Evolutionary conservation across 208 protist genomes (phyloP), one percentile per base, ranked within the genome.

Genomic region (Leishmania braziliensis): DNA sequence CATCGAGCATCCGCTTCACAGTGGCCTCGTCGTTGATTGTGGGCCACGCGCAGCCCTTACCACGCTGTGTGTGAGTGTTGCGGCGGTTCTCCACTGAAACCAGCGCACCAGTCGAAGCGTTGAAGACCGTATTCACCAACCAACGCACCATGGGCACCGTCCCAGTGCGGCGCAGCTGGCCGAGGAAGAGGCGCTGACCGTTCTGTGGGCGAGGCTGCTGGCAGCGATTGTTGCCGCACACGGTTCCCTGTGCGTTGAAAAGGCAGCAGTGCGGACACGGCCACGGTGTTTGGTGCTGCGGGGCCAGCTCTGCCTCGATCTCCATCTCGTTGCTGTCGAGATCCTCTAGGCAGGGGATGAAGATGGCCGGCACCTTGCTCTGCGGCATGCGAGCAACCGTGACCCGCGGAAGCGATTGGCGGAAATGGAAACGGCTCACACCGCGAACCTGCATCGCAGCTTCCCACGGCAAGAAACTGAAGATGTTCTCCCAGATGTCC

Each of bases 11-110:
- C 43, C 79, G 78, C 56, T 80, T 53, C 43, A 84, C 87, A 16
- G 88, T 86, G 62, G 69, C 79, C 6, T 88, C 77, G 53, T 86
- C 85, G 66, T 63, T 36, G n/a, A 96, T 74, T 1, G 83, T 91
- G 66, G 89, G 86, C 92, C 92, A 96, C 26, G 89, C 90, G 78
- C 92, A 96, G 36, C 92, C 92, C 80, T 94, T 94, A n/a, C 92
- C 92, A 48, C 85, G 82, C 50, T 85, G 78, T 14, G 91, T 93
- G 56, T 77, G 48, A 39, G 81, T 75, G 84, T 96, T 89, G 51
- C 87, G 89, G 78, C 91, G 90, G 72, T 96, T 96, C 77, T 96
- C 92, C 33, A 94, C 91, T 63, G 79, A 88, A 29, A 90, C 50
- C 16, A 96, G 78, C 43, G 89, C 77, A 33, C 84, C 83, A 9